phyloP scores from a whole-genome alignment of 345 rosid species.

The Viola odorata region DNA sequence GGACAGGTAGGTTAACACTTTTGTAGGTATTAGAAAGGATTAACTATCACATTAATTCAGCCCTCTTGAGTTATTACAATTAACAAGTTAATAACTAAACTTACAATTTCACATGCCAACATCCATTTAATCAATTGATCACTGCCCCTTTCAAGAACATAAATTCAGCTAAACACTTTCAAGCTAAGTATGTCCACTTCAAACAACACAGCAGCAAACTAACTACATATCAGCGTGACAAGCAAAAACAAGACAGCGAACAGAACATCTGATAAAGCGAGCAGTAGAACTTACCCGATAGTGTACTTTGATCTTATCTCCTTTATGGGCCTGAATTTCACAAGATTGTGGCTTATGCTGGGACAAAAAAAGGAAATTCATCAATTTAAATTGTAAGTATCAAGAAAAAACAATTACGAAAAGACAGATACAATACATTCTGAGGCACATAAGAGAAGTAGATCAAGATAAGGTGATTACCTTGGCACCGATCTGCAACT shows the following conservation, averaged over 20 bases:
- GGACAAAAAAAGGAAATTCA: not conserved
- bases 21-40: too few relatives aligned
- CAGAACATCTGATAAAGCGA: not conserved
- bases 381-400: not conserved
- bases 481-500: slow-evolving; percentile 92
- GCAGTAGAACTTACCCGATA: slow-evolving; percentile 57
- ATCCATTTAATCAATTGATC: too few relatives aligned
- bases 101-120: too few relatives aligned
- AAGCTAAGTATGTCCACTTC: too few relatives aligned
- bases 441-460: not conserved
- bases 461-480: slow-evolving; percentile 22
- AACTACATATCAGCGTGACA: too few relatives aligned
- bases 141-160: not conserved
- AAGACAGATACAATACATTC: too few relatives aligned
- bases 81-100: too few relatives aligned
- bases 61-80: too few relatives aligned
- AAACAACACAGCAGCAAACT: not conserved
- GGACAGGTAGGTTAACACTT: too few relatives aligned
- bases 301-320: slow-evolving; percentile 79
- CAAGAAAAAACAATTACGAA: not conserved
- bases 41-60: too few relatives aligned
- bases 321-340: slow-evolving; percentile 88
- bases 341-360: slow-evolving; percentile 74
- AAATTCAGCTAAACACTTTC: too few relatives aligned
- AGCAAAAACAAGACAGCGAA: not conserved